Base-by-base conservation (phyloP, 2,329 filamentous ascomycete genomes). In the Diplodia scrobiculata region DNA sequence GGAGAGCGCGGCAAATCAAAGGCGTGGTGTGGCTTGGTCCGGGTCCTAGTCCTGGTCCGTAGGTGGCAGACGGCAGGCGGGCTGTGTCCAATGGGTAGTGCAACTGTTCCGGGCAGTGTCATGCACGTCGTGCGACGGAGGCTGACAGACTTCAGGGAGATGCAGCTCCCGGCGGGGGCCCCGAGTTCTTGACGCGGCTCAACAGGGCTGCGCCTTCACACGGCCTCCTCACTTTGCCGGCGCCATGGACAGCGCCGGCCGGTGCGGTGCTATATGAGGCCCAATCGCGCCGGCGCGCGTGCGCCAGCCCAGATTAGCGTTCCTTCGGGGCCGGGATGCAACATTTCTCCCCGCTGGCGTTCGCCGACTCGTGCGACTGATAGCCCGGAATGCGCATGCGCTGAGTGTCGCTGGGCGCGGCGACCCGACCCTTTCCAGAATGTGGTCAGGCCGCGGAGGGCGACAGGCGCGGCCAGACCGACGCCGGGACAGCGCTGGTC, bases 21-120 rank as follows among this genome's bases (percentile, higher is more conserved):
- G 58, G 58, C 41, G 14, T 62, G 19, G 19, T 50, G 58, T 62
- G 58, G 58, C 55, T 60, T 60, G 25, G 27, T 21, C 25, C 54
- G 36, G 32, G 21, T 2, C 27, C 19, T 34, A 36, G 54, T 25
- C 25, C 25, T 25, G 25, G 25, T 25, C 25, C 25, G 25, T n/a
- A 13, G 19, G 34, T 36, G 2, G 21, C 32, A 41, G 32, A 29
- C 36, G 55, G 55, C 25, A 21, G 25, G 17, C 10, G n/a, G 45
- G 17, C 19, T 45, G 55, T 10, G 27, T 50, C 58, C 41, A 50
- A 50, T 62, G 25, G 45, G n/a, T 29, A 27, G 34, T 41, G 32
- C 34, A 36, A 36, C 1, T 17, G 53, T 41, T 19, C 38, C 36
- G 14, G 38, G 25, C 13, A 55, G 3, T 5, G n/a, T 59, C 38